These are phyloP conservation scores for Phaeosphaeriaceae sp. DNA, from an alignment of 2,329 filamentous ascomycete species.

Conservation along the genomic window DNA sequence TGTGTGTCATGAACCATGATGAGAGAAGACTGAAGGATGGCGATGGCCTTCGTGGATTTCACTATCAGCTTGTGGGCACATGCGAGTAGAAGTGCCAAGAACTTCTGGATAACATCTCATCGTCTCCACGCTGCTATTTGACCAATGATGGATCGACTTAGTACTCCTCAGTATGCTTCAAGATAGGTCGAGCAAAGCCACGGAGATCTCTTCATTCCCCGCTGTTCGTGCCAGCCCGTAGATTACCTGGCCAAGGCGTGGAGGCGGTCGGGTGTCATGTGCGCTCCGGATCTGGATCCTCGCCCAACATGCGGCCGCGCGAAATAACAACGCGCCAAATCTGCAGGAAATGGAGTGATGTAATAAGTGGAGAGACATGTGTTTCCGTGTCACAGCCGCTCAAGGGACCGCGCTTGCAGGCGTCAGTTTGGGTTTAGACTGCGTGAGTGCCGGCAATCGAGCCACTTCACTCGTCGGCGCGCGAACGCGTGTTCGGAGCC, in stretches of 20 bases:
- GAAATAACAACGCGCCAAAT: neutral
- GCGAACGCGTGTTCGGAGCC: conserved; percentile 26
- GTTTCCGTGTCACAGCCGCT: conserved; percentile 45
- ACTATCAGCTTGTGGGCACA: neutral
- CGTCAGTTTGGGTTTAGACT: conserved; percentile 43
- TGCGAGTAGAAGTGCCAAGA: neutral
- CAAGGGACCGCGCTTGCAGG: conserved; percentile 37
- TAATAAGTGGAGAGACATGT: conserved; percentile 48
- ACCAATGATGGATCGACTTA: neutral
- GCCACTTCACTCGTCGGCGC: conserved; percentile 45
- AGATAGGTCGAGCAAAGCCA: neutral
- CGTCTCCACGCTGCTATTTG: neutral
- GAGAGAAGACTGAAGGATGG: too few species aligned
- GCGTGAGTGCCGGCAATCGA: conserved; percentile 42
- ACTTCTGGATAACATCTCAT: neutral
- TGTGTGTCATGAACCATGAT: too few species aligned
- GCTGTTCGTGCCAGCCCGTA: neutral
- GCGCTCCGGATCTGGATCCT: neutral
- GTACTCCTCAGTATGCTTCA: neutral
- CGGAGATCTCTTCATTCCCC: neutral
- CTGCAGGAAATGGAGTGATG: conserved; percentile 37
- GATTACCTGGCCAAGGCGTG: neutral
- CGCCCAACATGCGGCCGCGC: neutral
- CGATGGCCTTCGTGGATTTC: too few species aligned
- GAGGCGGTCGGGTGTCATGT: neutral